Evolutionary conservation across 371 early-diverging fungal species (phyloP).

Genomic region (Mucor racemosus): DNA sequence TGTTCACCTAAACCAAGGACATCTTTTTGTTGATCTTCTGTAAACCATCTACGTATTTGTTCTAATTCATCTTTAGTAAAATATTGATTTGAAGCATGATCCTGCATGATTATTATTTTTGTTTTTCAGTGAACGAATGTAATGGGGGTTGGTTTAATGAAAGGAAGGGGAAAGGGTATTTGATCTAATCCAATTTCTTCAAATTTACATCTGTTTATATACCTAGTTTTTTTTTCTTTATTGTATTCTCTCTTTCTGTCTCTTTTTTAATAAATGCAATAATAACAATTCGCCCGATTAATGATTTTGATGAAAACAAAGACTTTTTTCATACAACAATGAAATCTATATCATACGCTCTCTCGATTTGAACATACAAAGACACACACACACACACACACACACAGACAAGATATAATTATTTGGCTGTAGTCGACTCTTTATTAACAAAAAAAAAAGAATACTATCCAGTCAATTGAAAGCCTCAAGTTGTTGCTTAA

Average conservation of each 20-base stretch:
- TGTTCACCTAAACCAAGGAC: slow-evolving; percentile 9
- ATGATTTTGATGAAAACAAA: background rate
- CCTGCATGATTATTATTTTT: background rate
- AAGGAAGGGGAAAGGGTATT: slow-evolving; percentile 5
- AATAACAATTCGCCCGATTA: slow-evolving; percentile 3
- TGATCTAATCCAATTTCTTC: background rate
- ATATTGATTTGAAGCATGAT: background rate
- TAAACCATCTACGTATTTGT: slow-evolving; percentile 15
- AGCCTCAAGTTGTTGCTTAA: background rate
- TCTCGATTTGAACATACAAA: background rate
- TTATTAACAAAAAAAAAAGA: background rate
- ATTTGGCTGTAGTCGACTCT: background rate
- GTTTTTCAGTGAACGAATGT: slow-evolving; percentile 11
- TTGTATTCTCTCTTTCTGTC: background rate
- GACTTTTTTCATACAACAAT: slow-evolving; percentile 1
- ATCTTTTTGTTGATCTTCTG: slow-evolving; percentile 15
- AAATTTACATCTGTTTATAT: background rate
- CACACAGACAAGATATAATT: background rate
- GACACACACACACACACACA: background rate
- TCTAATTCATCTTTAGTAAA: background rate
- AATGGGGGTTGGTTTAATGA: slow-evolving; percentile 7
- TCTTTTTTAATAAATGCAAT: background rate
- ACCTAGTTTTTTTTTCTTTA: background rate
- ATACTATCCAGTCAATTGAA: background rate
- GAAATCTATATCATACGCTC: background rate